Conservation (phyloP, 2,329 filamentous ascomycete genomes). For the Xylaria sp. region DNA sequence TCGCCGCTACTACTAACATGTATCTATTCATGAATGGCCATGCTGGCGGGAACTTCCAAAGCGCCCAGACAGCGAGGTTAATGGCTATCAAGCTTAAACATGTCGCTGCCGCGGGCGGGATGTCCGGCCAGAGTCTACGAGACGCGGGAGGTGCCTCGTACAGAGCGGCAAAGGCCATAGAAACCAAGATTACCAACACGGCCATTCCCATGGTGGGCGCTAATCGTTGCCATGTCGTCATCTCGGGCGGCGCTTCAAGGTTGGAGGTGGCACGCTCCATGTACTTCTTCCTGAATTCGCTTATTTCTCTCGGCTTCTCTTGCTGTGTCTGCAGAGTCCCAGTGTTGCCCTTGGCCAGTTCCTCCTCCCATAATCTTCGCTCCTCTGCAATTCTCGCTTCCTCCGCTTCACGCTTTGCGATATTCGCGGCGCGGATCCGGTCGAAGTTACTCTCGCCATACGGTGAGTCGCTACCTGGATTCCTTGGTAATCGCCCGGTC, state of each 20-base stretch:
- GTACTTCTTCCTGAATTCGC: constrained; percentile 56
- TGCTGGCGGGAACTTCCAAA: constrained; percentile 72
- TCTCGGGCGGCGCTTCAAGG: constrained; percentile 63
- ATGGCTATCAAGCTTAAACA: constrained; percentile 69
- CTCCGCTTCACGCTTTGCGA: constrained; percentile 61
- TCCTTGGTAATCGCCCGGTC: constrained; percentile 46
- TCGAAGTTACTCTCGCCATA: constrained; percentile 70
- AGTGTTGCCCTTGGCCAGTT: constrained; percentile 51
- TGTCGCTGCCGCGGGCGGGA: constrained; percentile 72
- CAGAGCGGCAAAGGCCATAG: constrained; percentile 57
- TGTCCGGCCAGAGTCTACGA: constrained; percentile 66
- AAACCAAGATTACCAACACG: constrained; percentile 56
- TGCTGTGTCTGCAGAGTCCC: constrained; percentile 57
- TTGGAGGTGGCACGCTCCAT: constrained; percentile 60
- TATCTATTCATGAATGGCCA: constrained; percentile 76
- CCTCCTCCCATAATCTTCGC: constrained; percentile 55
- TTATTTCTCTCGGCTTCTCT: constrained; percentile 52
- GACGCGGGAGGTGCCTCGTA: constrained; percentile 63
- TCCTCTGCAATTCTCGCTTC: constrained; percentile 58
- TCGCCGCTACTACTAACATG: constrained; percentile 72
- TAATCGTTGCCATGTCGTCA: constrained; percentile 64
- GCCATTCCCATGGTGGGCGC: constrained; percentile 64
- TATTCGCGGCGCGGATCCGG: constrained; percentile 64
- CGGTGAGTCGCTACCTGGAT: constrained; percentile 56
- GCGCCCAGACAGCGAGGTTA: constrained; percentile 66